Percentiles rank a stretch among this genome's conserved stretches.
phyloP scores from a whole-genome alignment of 106 monocot genomes.

The Dendrobium officinale region DNA sequence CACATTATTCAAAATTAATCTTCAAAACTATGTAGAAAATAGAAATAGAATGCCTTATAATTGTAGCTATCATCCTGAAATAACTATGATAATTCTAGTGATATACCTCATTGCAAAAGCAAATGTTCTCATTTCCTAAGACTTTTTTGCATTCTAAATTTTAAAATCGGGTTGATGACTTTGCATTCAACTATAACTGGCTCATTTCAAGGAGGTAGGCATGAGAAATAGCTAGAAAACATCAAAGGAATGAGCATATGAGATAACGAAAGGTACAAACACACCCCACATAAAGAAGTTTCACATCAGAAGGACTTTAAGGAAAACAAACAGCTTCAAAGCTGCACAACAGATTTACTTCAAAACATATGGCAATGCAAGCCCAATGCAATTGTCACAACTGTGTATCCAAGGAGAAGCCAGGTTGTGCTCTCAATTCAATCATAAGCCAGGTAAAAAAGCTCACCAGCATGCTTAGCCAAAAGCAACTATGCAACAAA shows the following conservation, averaged over 20 bases:
- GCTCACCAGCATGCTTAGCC: background rate
- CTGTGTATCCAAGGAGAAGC: background rate
- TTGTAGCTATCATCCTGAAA: background rate
- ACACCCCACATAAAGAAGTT: background rate
- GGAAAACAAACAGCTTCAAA: background rate
- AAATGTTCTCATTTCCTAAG: background rate
- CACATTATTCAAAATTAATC: background rate
- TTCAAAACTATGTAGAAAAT: background rate
- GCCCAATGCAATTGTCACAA: background rate
- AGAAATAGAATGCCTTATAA: background rate
- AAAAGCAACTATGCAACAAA: background rate
- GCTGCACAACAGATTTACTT: background rate
- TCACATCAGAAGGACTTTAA: background rate
- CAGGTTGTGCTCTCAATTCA: background rate
- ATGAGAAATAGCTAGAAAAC: background rate
- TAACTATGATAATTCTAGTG: background rate
- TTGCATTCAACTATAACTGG: background rate
- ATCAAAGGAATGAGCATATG: background rate
- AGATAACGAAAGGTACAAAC: background rate
- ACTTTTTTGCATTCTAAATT: background rate
- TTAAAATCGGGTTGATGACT: background rate
- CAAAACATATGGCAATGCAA: background rate
- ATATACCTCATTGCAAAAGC: background rate
- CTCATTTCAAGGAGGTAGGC: background rate
- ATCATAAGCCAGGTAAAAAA: background rate